Percentiles rank a stretch among this genome's conserved stretches.
phyloP scores from a whole-genome alignment of 2,329 filamentous ascomycete genomes.

The Colletotrichum sp. region DNA sequence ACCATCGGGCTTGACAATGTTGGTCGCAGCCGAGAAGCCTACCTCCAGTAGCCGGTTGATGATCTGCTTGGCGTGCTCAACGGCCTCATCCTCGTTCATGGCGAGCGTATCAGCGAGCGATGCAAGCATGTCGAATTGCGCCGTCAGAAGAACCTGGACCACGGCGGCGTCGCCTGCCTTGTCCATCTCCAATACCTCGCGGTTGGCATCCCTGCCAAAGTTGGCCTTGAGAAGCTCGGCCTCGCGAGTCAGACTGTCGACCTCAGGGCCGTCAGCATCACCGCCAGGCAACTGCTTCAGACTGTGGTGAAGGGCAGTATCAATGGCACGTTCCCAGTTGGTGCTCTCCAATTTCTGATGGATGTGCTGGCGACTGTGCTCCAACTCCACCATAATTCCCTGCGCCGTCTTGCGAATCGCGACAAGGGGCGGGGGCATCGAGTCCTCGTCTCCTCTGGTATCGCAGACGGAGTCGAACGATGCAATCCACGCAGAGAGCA shows the following conservation, averaged over 20 bases:
- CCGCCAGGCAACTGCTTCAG: slow-evolving; percentile 76
- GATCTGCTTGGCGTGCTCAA: slow-evolving; percentile 77
- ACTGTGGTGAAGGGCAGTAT: slow-evolving; percentile 86
- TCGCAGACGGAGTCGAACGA: slow-evolving; percentile 88
- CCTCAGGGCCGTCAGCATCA: slow-evolving; percentile 71
- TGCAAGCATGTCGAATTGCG: slow-evolving; percentile 90
- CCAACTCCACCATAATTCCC: slow-evolving; percentile 87
- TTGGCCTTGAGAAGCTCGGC: slow-evolving; percentile 84
- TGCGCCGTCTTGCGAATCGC: slow-evolving; percentile 87
- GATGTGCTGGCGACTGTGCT: slow-evolving; percentile 88
- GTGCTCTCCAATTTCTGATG: slow-evolving; percentile 81
- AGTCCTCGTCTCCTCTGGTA: slow-evolving; percentile 68
- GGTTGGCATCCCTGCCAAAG: slow-evolving; percentile 80
- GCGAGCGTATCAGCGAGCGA: slow-evolving; percentile 81
- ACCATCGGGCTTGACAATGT: slow-evolving; percentile 91
- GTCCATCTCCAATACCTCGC: slow-evolving; percentile 82
- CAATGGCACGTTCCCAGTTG: slow-evolving; percentile 87
- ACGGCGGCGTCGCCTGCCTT: slow-evolving; percentile 78
- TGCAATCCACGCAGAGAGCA: slow-evolving; percentile 91
- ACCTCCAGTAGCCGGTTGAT: slow-evolving; percentile 79
- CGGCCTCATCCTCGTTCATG: slow-evolving; percentile 84
- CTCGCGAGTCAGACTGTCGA: slow-evolving; percentile 77
- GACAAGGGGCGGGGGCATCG: slow-evolving; percentile 70
- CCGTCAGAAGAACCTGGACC: slow-evolving; percentile 82
- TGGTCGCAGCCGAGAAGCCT: slow-evolving; percentile 75